phyloP scores from a whole-genome alignment of 352 stramenopile species.

The Globisporangium lucens region DNA sequence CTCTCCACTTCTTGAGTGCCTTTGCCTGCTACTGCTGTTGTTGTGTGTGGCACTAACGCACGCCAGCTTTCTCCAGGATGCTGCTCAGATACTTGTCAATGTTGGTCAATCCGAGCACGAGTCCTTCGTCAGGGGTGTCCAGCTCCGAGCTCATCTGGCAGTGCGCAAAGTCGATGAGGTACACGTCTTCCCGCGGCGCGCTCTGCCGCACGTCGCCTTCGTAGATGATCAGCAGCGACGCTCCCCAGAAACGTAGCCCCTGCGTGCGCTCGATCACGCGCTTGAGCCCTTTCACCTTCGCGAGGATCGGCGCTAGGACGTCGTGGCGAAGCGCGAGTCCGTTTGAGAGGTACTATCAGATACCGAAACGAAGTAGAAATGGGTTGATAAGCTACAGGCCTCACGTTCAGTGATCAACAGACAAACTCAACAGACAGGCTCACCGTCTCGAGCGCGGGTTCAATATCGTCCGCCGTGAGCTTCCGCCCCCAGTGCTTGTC shows the following conservation, averaged over 20 bases:
- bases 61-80: slow-evolving; percentile 22
- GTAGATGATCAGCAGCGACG: slow-evolving; percentile 73
- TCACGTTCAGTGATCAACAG: background rate
- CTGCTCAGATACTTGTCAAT: slow-evolving; percentile 44
- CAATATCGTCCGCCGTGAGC: slow-evolving; percentile 51
- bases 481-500: slow-evolving; percentile 78
- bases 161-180: slow-evolving; percentile 80
- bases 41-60: background rate
- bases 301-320: slow-evolving; percentile 38
- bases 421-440: slow-evolving; percentile 2
- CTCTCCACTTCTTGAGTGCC: background rate
- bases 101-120: slow-evolving; percentile 66
- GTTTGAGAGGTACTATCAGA: slow-evolving; percentile 59
- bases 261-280: slow-evolving; percentile 36
- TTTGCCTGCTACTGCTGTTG: background rate
- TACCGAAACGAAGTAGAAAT: background rate
- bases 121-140: slow-evolving; percentile 51
- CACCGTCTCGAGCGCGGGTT: slow-evolving; percentile 62
- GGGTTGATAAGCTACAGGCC: background rate
- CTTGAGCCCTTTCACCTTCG: slow-evolving; percentile 45
- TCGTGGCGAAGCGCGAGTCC: slow-evolving; percentile 37
- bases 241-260: slow-evolving; percentile 71
- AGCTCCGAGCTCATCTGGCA: slow-evolving; percentile 61
- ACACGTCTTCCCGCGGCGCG: slow-evolving; percentile 36
- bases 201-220: slow-evolving; percentile 49